These are phyloP conservation scores for Nemania abortiva DNA, from an alignment of 2,329 filamentous ascomycete species.

Conservation along the genomic window DNA sequence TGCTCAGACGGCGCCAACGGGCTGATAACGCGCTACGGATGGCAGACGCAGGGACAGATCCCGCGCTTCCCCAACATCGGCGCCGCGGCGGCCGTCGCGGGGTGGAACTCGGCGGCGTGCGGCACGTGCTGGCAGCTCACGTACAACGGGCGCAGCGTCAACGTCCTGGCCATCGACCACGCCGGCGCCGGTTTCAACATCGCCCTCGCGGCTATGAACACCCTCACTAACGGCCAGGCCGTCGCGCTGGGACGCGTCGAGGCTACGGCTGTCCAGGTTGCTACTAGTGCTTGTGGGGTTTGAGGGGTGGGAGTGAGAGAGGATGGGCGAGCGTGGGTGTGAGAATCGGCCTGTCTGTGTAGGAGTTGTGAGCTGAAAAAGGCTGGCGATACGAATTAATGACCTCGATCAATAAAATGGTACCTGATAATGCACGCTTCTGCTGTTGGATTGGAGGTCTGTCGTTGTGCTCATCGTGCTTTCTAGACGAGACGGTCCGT, in stretches of 20 bases:
- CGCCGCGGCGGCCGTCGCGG: conserved; percentile 62
- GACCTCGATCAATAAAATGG: not conserved
- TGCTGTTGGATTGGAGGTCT: not conserved
- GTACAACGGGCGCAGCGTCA: conserved; percentile 64
- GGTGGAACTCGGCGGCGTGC: conserved; percentile 69
- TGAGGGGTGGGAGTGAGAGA: conserved; percentile 33
- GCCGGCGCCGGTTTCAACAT: conserved; percentile 66
- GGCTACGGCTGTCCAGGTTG: conserved; percentile 61
- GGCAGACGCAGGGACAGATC: conserved; percentile 65
- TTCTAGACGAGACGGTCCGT: too few relatives aligned
- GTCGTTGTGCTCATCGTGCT: too few relatives aligned
- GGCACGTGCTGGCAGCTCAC: conserved; percentile 69
- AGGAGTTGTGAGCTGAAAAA: not conserved
- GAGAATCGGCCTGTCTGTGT: not conserved
- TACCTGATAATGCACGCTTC: not conserved
- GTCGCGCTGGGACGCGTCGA: conserved; percentile 64
- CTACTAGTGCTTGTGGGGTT: conserved; percentile 58
- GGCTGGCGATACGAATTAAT: not conserved
- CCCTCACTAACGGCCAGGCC: conserved; percentile 65
- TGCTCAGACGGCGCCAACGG: conserved; percentile 78
- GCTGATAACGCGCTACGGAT: conserved; percentile 71
- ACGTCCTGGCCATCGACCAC: conserved; percentile 68
- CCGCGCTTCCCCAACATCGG: conserved; percentile 67
- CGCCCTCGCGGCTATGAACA: conserved; percentile 67
- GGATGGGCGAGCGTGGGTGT: not conserved